Evolutionary conservation across 2,329 filamentous ascomycete genomes (phyloP).

Genomic region (Cercospora sojina): DNA sequence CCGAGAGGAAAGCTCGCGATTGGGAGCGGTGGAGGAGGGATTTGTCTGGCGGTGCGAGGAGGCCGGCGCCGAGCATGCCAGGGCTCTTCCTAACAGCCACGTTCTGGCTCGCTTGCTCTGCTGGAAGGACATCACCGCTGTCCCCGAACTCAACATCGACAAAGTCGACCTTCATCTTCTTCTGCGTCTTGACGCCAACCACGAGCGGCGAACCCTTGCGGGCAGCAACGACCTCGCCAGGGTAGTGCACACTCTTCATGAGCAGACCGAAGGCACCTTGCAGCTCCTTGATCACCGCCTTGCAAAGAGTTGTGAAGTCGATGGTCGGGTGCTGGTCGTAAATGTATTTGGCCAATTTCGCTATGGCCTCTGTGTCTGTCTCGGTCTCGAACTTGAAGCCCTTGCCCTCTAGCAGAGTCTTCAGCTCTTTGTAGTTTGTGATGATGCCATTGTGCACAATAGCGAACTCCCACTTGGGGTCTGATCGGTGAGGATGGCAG

Average conservation of each 20-base stretch:
- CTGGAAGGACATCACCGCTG: slow-evolving; percentile 77
- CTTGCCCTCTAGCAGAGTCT: slow-evolving; percentile 87
- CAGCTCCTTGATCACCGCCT: slow-evolving; percentile 97
- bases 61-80: slow-evolving; percentile 57
- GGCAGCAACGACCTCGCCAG: slow-evolving; percentile 94
- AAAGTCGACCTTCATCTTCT: slow-evolving; percentile 99
- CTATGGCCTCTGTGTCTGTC: slow-evolving; percentile 98
- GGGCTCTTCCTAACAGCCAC: slow-evolving; percentile 84
- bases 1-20: slow-evolving; percentile 97
- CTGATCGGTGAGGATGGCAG: slow-evolving; percentile 98
- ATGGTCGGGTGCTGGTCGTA: slow-evolving; percentile 92
- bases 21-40: slow-evolving; percentile 97
- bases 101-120: slow-evolving; percentile 94
- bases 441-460: slow-evolving; percentile 99
- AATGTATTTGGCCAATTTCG: slow-evolving; percentile 97
- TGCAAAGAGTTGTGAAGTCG: slow-evolving; percentile 93
- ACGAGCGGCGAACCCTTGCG: slow-evolving; percentile 98
- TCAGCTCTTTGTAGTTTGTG: slow-evolving; percentile 99
- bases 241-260: slow-evolving; percentile 98
- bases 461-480: slow-evolving; percentile 91
- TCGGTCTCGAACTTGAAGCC: slow-evolving; percentile 99
- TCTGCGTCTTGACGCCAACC: slow-evolving; percentile 92
- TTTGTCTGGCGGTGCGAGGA: slow-evolving; percentile 92
- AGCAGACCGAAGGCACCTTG: slow-evolving; percentile 96
- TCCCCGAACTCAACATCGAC: slow-evolving; percentile 97